Percentiles rank a stretch among this genome's conserved stretches.
These are phyloP conservation scores for Globisporangium rhizosaccharum DNA, from an alignment of 352 stramenopile genomes.

Conservation along the genomic window DNA sequence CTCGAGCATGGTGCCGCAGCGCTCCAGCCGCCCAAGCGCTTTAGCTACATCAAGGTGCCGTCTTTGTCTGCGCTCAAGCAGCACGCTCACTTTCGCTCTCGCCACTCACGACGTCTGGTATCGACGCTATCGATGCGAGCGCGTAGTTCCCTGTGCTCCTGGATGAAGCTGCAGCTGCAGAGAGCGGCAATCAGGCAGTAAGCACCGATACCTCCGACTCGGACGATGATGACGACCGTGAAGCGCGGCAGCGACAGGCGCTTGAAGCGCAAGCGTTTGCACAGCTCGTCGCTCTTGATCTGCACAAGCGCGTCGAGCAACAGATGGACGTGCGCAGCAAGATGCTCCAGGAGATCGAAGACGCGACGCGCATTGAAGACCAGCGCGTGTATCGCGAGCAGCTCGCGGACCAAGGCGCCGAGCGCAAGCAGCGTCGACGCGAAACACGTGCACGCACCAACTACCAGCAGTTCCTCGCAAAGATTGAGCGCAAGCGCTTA, in stretches of 20 bases:
- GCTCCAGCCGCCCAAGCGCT: slow-evolving; percentile 22
- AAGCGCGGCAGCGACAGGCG: background rate
- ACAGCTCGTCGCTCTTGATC: slow-evolving; percentile 12
- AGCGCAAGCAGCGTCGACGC: slow-evolving; percentile 34
- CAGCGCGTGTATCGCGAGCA: slow-evolving; percentile 44
- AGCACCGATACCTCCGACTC: background rate
- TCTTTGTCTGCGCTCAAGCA: no score
- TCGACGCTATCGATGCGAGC: background rate
- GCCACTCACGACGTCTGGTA: background rate
- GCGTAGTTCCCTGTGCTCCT: slow-evolving; percentile 17
- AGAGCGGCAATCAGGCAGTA: background rate
- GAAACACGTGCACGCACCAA: slow-evolving; percentile 26
- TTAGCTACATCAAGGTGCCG: slow-evolving; percentile 34
- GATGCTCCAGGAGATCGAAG: slow-evolving; percentile 29
- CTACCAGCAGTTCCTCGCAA: slow-evolving; percentile 24
- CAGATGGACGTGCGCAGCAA: slow-evolving; percentile 22
- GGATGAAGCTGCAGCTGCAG: slow-evolving; percentile 6
- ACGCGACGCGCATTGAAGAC: slow-evolving; percentile 37
- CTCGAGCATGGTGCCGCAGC: slow-evolving; percentile 38
- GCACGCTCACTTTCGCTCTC: background rate
- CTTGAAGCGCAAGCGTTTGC: slow-evolving; percentile 9
- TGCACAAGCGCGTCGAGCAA: slow-evolving; percentile 19
- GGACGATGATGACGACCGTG: background rate
- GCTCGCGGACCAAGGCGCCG: slow-evolving; percentile 31
- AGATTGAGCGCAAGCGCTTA: slow-evolving; percentile 22